phyloP scores from a whole-genome alignment of 2,329 filamentous ascomycete species.

The Neonectria faginata region DNA sequence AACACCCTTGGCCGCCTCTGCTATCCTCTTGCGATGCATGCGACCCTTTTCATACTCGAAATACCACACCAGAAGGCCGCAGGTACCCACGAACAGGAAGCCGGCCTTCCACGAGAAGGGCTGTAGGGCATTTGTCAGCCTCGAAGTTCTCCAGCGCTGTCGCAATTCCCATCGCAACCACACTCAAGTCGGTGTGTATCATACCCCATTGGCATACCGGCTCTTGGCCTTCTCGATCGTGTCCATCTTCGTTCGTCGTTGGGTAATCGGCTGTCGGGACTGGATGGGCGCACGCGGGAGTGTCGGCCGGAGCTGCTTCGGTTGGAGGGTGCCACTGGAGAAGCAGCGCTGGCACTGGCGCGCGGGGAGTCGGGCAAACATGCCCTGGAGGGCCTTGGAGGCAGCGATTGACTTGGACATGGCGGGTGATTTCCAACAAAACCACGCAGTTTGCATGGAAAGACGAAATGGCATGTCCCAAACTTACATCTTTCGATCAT shows the following conservation, averaged over 20 bases:
- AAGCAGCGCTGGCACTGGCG: constrained; percentile 59
- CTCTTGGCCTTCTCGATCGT: constrained; percentile 71
- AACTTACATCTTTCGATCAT: constrained; percentile 46
- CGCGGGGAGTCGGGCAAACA: constrained; percentile 47
- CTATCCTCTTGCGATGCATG: constrained; percentile 88
- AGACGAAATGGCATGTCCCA: constrained; percentile 31
- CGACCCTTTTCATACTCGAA: constrained; percentile 94
- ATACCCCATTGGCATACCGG: constrained; percentile 67
- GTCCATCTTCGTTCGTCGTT: constrained; percentile 59
- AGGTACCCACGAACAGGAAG: constrained; percentile 83
- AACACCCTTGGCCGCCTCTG: constrained; percentile 92
- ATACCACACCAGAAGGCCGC: constrained; percentile 83
- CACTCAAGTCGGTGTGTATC: constrained; percentile 31
- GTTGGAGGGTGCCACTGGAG: constrained; percentile 50
- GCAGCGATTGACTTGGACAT: constrained; percentile 56
- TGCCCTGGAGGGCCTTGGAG: constrained; percentile 52
- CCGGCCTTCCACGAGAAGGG: constrained; percentile 96
- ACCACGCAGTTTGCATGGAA: constrained; percentile 32
- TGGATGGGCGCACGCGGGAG: constrained; percentile 48
- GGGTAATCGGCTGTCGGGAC: constrained; percentile 51
- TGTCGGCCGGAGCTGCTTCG: constrained; percentile 52
- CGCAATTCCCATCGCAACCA: constrained; percentile 6
- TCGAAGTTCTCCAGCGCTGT: constrained; percentile 5
- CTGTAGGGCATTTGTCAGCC: constrained; percentile 57
- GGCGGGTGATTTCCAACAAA: constrained; percentile 29